A percentile compares a stretch with the other conserved stretches of the same genome.
phyloP scores from a whole-genome alignment of 805 yeast species.

The Jamesozyma hellenica region DNA sequence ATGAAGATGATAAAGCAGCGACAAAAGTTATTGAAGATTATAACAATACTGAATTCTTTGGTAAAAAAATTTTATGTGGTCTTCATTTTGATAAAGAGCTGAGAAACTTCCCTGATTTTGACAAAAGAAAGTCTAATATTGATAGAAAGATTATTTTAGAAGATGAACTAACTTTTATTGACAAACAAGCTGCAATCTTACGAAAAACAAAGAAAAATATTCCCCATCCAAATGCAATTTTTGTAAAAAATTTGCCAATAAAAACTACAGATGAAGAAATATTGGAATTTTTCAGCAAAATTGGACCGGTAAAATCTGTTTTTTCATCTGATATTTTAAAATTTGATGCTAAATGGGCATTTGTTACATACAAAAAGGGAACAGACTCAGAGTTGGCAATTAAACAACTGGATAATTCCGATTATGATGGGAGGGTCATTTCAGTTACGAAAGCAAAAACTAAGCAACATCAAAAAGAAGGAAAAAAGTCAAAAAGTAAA shows the following conservation, averaged over 20 bases:
- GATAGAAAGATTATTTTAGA: conserved; percentile 20
- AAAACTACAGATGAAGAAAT: conserved; percentile 24
- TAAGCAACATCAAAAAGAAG: conserved; percentile 8
- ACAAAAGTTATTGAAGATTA: conserved; percentile 28
- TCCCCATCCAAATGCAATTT: conserved; percentile 28
- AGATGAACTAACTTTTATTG: conserved; percentile 5
- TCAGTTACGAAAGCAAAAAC: conserved; percentile 19
- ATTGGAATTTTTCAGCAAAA: conserved; percentile 20
- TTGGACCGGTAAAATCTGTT: conserved; percentile 30
- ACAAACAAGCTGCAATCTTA: conserved; percentile 2
- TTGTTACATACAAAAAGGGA: conserved; percentile 34
- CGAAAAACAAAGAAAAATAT: conserved; percentile 2
- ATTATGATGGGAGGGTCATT: conserved; percentile 21
- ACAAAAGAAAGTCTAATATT: conserved; percentile 17
- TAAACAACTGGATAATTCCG: conserved; percentile 21
- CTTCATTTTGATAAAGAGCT: conserved; percentile 33
- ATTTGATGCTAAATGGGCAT: conserved; percentile 29
- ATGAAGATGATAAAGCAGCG: conserved; percentile 31
- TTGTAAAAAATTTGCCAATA: conserved; percentile 28
- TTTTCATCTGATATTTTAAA: conserved; percentile 23
- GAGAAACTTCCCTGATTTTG: conserved; percentile 28
- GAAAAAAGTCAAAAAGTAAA: neutral
- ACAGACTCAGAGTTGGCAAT: conserved; percentile 31
- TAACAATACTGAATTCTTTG: conserved; percentile 28
- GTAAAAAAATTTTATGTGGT: conserved; percentile 30